These are phyloP conservation scores for Solanum hybrid DNA, from an alignment of 305 asterid genomes.

Conservation along the genomic window DNA sequence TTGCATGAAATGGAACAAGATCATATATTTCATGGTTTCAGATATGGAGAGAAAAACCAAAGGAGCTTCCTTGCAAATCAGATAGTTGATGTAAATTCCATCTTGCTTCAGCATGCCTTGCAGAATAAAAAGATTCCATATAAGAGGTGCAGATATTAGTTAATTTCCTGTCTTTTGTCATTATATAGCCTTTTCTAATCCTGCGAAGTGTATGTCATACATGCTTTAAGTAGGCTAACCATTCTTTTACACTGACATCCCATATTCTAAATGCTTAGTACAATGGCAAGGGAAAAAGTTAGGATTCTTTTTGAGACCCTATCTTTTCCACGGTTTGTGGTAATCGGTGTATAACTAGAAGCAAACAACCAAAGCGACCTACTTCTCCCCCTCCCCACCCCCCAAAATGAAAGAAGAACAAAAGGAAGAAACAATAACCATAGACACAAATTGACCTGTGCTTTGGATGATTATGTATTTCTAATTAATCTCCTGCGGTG, in stretches of 20 bases:
- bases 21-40: slow-evolving; percentile 81
- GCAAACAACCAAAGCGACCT: neutral
- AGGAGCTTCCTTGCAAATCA: slow-evolving; percentile 65
- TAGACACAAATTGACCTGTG: neutral
- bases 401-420: neutral
- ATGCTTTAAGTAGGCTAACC: neutral
- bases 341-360: neutral
- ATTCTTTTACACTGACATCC: neutral
- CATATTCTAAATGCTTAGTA: neutral
- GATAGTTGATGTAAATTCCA: slow-evolving; percentile 65
- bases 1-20: slow-evolving; percentile 79
- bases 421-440: neutral
- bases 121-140: slow-evolving; percentile 27
- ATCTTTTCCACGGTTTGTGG: neutral
- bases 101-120: slow-evolving; percentile 62
- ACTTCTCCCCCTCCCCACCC: neutral
- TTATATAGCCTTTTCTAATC: neutral
- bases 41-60: slow-evolving; percentile 71
- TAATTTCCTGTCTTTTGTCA: neutral
- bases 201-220: neutral
- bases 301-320: neutral
- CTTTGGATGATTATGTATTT: neutral
- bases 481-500: neutral
- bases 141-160: slow-evolving; percentile 38
- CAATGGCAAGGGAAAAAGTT: neutral